Evolutionary conservation across 208 protist species (phyloP), one percentile per base, ranked within the genome.

Genomic region (Acanthamoeba royreba): DNA sequence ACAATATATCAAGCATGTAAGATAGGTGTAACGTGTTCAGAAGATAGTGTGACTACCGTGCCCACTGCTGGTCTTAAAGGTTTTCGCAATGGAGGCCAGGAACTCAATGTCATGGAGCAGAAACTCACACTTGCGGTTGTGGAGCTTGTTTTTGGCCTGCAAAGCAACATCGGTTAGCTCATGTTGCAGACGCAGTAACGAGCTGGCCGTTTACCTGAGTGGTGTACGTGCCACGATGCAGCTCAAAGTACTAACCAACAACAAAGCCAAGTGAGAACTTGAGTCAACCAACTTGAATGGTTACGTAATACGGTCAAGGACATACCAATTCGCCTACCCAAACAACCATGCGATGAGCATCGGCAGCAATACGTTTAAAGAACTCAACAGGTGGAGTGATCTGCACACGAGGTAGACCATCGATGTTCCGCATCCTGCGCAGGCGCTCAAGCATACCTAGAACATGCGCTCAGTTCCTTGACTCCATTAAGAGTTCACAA

Each of bases 221-320:
- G 11, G 95, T 97, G 46, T 97, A 97, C 7, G 95, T 97, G 42
- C 96, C 96, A 45, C 95, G 92, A 58, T 97, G 96, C 7, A 96
- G 28, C 55, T 97, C 96, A 25, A 97, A 96, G 42, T 97, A 97
- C 58, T 92, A 28, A 9, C 35, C n/a, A 5, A 72, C n/a, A 72
- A 13, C 5, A 4, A 25, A 55, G 9, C 19, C 13, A 19, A 19
- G 49, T 9, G 49, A 19, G 49, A 19, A 19, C 13, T 55, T 55
- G 19, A 19, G 13, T 55, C 49, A 19, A 9, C 19, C 49, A 55
- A 55, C 19, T 9, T 55, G 49, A 55, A 88, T 15, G 19, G 38
- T 9, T 49, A 46, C 47, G 47, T 45, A 5, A 9, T 5, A 92
- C 45, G 9, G 2, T 25, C 45, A 43, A 25, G 40, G 3, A 52